Conservation (phyloP, 768 basidiomycete genomes). For the Hericium erinaceus region DNA sequence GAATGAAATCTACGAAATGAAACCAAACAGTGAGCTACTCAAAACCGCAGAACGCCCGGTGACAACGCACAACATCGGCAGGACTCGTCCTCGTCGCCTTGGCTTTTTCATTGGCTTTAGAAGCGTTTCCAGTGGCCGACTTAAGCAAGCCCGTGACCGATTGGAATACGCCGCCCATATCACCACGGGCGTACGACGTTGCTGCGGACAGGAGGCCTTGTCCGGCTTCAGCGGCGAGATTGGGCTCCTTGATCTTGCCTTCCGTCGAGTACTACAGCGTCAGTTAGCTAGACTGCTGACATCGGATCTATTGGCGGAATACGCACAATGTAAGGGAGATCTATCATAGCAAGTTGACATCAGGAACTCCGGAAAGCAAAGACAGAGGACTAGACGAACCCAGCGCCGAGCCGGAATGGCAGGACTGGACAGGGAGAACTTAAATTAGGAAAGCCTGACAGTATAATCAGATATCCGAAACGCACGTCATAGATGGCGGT, state of each 20-base stretch:
- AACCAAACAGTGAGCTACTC: not conserved
- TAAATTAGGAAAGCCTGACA: constrained; percentile 5
- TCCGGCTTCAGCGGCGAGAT: constrained; percentile 79
- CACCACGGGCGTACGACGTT: constrained; percentile 65
- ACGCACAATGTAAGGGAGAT: constrained; percentile 27
- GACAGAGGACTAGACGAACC: constrained; percentile 18
- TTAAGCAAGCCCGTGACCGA: constrained; percentile 71
- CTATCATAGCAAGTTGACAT: no score
- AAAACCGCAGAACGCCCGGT: not conserved
- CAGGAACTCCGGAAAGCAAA: not conserved
- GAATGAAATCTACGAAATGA: constrained; percentile 57
- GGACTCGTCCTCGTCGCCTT: constrained; percentile 56
- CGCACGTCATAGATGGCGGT: constrained; percentile 52
- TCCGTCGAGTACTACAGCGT: constrained; percentile 76
- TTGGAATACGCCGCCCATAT: constrained; percentile 69
- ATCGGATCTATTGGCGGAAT: not conserved
- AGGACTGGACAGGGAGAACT: constrained; percentile 22
- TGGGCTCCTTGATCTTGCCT: constrained; percentile 92
- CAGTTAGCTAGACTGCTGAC: not conserved
- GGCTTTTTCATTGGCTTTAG: constrained; percentile 54
- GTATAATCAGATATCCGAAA: not conserved
- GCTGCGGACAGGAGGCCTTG: constrained; percentile 77
- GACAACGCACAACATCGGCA: constrained; percentile 75
- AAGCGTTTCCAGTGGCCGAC: constrained; percentile 54
- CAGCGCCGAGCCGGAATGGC: constrained; percentile 40